These are phyloP conservation scores for Metschnikowia kunwiensis DNA, from an alignment of 805 yeast species.

Conservation along the genomic window DNA sequence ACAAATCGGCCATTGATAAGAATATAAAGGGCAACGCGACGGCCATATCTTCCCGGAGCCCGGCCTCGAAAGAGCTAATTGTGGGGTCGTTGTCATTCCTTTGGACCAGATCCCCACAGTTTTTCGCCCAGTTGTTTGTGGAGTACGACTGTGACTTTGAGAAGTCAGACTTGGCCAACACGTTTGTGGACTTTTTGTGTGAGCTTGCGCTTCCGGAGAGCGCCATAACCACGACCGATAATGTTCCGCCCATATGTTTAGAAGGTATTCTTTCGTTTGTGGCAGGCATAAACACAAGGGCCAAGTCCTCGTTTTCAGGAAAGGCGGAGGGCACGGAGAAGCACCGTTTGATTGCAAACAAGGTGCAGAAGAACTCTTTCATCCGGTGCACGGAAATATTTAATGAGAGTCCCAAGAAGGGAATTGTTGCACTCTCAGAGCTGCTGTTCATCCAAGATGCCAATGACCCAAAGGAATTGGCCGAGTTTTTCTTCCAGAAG, in stretches of 20 bases:
- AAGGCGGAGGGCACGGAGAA: conserved; percentile 1
- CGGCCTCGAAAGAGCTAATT: conserved; percentile 68
- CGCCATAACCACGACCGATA: conserved; percentile 72
- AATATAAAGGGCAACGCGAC: conserved; percentile 18
- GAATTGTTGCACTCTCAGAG: conserved; percentile 61
- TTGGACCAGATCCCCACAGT: conserved; percentile 77
- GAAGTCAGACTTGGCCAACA: conserved; percentile 69
- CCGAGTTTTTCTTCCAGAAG: conserved; percentile 70
- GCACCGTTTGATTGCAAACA: conserved; percentile 40
- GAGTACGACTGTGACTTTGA: conserved; percentile 91
- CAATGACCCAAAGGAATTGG: conserved; percentile 58
- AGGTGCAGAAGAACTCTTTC: conserved; percentile 66
- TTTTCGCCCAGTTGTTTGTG: conserved; percentile 73
- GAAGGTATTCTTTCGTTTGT: conserved; percentile 80
- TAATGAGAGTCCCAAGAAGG: conserved; percentile 76
- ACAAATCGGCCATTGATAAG: conserved; percentile 17
- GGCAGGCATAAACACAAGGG: conserved; percentile 55
- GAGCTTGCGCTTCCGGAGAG: conserved; percentile 82
- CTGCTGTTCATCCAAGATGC: conserved; percentile 55
- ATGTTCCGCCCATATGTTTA: conserved; percentile 89
- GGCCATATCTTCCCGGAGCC: conserved; percentile 26
- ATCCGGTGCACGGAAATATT: conserved; percentile 71
- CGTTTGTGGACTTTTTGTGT: conserved; percentile 67
- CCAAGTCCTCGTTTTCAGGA: conserved; percentile 23
- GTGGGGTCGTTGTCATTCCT: conserved; percentile 79